Percentiles rank a stretch among this genome's conserved stretches.
These are phyloP conservation scores for Artomyces pyxidatus DNA, from an alignment of 768 basidiomycete species.

Conservation along the genomic window DNA sequence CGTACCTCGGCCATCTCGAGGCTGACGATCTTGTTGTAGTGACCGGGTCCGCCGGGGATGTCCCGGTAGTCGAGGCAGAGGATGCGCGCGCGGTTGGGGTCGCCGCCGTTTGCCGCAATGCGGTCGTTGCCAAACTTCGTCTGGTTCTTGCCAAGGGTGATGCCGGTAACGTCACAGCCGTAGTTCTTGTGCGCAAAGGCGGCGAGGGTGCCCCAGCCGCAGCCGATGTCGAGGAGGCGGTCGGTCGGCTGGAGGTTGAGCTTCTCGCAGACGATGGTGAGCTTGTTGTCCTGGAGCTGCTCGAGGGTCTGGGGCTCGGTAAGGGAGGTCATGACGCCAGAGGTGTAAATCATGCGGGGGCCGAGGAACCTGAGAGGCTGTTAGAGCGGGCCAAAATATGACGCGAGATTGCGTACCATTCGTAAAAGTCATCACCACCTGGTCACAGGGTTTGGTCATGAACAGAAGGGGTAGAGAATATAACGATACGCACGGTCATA, in stretches of 20 bases:
- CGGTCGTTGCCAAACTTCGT: conserved; percentile 88
- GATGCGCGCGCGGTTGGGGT: conserved; percentile 73
- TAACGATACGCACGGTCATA: conserved; percentile 86
- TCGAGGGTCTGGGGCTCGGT: conserved; percentile 77
- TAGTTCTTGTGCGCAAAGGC: conserved; percentile 97
- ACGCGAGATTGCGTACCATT: conserved; percentile 43
- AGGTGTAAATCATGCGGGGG: conserved; percentile 96
- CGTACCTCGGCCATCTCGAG: conserved; percentile 96
- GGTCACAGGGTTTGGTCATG: conserved; percentile 5
- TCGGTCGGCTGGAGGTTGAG: conserved; percentile 84
- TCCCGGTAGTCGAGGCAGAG: conserved; percentile 92
- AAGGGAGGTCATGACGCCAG: conserved; percentile 73
- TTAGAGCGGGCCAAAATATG: background rate
- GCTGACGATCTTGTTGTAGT: conserved; percentile 90
- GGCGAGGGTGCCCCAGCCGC: conserved; percentile 94
- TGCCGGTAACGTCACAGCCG: conserved; percentile 91
- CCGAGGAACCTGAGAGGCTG: conserved; percentile 68
- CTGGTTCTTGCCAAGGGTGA: conserved; percentile 89
- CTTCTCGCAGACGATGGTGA: conserved; percentile 91
- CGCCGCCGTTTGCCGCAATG: conserved; percentile 57
- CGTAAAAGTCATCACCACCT: conserved; percentile 95
- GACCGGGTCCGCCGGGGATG: conserved; percentile 65
- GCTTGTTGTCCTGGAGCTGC: conserved; percentile 96
- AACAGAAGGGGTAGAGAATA: conserved; percentile 1
- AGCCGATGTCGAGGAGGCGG: conserved; percentile 77